Percentiles rank a stretch among this genome's conserved stretches.
Evolutionary conservation across 495 filamentous ascomycete species (phyloP).

Genomic region (Copromyces sp.): DNA sequence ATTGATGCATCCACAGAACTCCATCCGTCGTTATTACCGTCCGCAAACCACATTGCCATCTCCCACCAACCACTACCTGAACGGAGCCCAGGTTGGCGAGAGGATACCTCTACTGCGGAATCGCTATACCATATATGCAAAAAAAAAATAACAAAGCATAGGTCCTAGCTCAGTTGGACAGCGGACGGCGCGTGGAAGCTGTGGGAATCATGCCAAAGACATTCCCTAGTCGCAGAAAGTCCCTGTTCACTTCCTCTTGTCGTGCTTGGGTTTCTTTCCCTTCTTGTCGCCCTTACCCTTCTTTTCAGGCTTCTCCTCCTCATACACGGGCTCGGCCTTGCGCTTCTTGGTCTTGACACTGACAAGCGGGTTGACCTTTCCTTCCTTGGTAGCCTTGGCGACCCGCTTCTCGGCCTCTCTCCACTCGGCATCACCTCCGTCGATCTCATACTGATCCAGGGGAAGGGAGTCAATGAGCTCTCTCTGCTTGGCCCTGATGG

Average conservation of each 20-base stretch:
- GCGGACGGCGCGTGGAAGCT: not conserved
- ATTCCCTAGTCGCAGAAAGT: not conserved
- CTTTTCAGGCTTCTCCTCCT: slow-evolving; percentile 49
- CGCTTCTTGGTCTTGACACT: slow-evolving; percentile 70
- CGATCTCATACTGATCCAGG: slow-evolving; percentile 79
- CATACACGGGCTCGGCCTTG: slow-evolving; percentile 62
- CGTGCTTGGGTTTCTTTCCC: slow-evolving; percentile 48
- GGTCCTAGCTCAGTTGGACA: not conserved
- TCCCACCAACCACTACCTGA: not conserved
- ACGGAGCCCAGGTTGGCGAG: not conserved
- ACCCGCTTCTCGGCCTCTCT: slow-evolving; percentile 76
- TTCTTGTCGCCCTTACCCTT: slow-evolving; percentile 38
- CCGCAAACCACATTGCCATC: not conserved
- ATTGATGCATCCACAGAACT: not conserved
- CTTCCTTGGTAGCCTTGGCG: slow-evolving; percentile 40
- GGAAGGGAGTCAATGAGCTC: slow-evolving; percentile 83
- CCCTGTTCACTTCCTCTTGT: slow-evolving; percentile 20
- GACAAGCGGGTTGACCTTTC: slow-evolving; percentile 59
- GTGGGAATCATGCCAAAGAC: not conserved
- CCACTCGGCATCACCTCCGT: slow-evolving; percentile 62
- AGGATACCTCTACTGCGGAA: not conserved
- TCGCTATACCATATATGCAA: not conserved
- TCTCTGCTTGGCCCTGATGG: slow-evolving; percentile 61
- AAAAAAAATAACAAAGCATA: not conserved
- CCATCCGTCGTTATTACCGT: not conserved